Percentiles rank a stretch among this genome's conserved stretches.
These are phyloP conservation scores for Oryza nivara DNA, from an alignment of 176 grass and related monocot species.

Conservation along the genomic window DNA sequence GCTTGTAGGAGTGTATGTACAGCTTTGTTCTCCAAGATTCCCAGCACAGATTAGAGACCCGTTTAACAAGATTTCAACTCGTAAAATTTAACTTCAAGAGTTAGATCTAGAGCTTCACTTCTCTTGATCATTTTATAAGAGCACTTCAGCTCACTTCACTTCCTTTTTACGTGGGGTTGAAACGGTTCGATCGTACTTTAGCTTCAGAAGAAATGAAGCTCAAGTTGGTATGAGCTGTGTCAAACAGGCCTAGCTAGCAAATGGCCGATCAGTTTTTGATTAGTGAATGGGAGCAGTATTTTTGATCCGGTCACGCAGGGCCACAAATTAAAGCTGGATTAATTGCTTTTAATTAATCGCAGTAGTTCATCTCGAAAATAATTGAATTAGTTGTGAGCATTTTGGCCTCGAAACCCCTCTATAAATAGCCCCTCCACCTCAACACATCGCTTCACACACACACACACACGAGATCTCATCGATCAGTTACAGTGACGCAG, in stretches of 20 bases:
- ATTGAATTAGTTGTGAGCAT: conserved; percentile 13
- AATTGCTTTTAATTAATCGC: not conserved
- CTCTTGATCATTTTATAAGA: too few species aligned
- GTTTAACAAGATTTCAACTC: too few species aligned
- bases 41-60: too few species aligned
- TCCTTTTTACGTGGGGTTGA: too few species aligned
- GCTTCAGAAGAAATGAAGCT: too few species aligned
- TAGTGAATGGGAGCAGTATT: not conserved
- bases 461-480: conserved; percentile 32
- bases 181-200: too few species aligned
- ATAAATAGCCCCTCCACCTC: conserved; percentile 47
- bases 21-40: too few species aligned
- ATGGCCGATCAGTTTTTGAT: not conserved
- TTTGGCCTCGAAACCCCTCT: conserved; percentile 33
- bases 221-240: too few species aligned
- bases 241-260: too few species aligned
- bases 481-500: not conserved
- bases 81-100: too few species aligned
- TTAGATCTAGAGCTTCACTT: too few species aligned
- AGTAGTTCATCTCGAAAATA: not conserved
- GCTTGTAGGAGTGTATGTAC: not conserved
- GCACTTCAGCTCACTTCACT: too few species aligned
- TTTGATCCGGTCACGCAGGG: not conserved
- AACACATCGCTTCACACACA: conserved; percentile 13
- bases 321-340: not conserved